Base-by-base conservation (phyloP, 1,284 basidiomycete genomes). In the Fomitopsis pinicola region DNA sequence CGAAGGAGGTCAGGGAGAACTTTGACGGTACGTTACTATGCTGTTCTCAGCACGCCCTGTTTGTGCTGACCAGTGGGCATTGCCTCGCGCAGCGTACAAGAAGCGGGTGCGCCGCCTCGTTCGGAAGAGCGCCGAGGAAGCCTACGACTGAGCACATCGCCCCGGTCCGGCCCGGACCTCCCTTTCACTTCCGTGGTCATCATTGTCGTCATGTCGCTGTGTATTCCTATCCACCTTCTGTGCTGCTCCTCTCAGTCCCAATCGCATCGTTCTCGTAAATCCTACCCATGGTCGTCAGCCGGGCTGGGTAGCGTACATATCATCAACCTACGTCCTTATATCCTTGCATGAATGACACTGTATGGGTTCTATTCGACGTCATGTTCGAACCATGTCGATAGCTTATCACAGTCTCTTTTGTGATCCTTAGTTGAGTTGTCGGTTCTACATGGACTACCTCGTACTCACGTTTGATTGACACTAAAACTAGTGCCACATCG, bases 71-170 rank as follows among this genome's bases (percentile, higher is more conserved):
- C 33, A 22, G 9, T 33, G 48, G 19, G 17, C 9, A 40, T 53
- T 26, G 26, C 52, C 42, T 33, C 10, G 19, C 42, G 36, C 68
- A 85, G 92, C 72, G 1, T 98, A 97, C 78, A 92, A 86, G 85
- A 97, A 95, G 88, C 94, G 93, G 75, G 95, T 98, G 60, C 88
- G 94, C 69, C 83, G 92, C 64, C 78, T 98, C 63, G 95, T 86
- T 42, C 84, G 94, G 63, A 82, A 83, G 73, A 91, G 88, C 67
- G 94, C 94, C 17, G 95, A 98, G 73, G 94, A 95, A 71, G 89
- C 86, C 1, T 92, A 83, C 69, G 89, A 92, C 67, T 91, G 56
- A 67, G 9, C 5, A 33, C 17, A 14, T 22, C 28, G 48, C 33
- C 35, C 52, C 53, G 26, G 15, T 54, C 38, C n/a, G 28, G 28